Conservation (phyloP, 805 yeast species). For the Dipodascopsis uninucleata region DNA sequence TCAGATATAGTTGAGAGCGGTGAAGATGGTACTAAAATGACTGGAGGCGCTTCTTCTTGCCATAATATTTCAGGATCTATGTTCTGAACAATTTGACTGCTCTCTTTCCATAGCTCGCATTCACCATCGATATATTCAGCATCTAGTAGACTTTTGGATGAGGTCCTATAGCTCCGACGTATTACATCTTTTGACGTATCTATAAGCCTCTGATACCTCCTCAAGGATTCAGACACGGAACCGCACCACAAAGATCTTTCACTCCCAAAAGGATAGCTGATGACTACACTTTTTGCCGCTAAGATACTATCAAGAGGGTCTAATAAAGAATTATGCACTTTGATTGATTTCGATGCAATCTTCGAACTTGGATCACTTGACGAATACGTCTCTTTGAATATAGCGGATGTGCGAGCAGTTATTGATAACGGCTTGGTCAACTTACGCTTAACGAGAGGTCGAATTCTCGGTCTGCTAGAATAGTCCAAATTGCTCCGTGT, state of each 20-base stretch:
- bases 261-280: slow-evolving; percentile 1
- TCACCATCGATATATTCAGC: slow-evolving; percentile 13
- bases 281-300: slow-evolving; percentile 1
- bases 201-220: neutral
- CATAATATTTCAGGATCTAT: neutral
- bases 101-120: slow-evolving; percentile 1
- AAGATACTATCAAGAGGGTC: neutral
- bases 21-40: neutral
- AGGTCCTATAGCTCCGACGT: neutral
- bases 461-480: neutral
- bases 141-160: slow-evolving; percentile 7
- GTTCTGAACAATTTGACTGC: slow-evolving; percentile 2
- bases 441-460: neutral
- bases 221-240: neutral
- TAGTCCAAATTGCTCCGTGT: neutral
- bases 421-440: slow-evolving; percentile 5
- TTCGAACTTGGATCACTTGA: neutral
- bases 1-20: neutral
- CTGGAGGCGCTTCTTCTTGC: neutral
- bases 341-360: neutral
- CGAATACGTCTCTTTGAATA: neutral
- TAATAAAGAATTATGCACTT: neutral
- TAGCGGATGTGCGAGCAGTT: slow-evolving; percentile 6
- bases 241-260: too few relatives aligned
- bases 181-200: neutral